Evolutionary conservation across 1,284 basidiomycete genomes (phyloP).

Genomic region (Takashimella tepidaria): DNA sequence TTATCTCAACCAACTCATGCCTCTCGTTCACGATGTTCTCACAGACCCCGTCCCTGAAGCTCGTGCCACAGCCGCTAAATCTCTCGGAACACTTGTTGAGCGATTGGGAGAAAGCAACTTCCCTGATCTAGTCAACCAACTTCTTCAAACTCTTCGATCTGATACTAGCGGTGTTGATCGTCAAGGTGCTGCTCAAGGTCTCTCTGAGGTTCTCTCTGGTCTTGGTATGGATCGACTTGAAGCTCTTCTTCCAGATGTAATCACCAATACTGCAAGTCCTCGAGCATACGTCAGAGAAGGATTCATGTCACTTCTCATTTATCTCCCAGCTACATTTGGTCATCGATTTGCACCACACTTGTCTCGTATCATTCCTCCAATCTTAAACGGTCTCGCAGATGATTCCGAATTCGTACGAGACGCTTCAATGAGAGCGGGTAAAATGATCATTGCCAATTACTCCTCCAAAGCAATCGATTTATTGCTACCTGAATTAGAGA

Average conservation of each 20-base stretch:
- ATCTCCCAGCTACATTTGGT: constrained; percentile 93
- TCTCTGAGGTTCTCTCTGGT: constrained; percentile 91
- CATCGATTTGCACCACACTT: constrained; percentile 90
- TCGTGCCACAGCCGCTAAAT: constrained; percentile 92
- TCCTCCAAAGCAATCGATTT: constrained; percentile 88
- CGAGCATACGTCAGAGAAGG: constrained; percentile 92
- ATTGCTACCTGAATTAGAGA: constrained; percentile 88
- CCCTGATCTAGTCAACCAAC: constrained; percentile 87
- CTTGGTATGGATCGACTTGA: constrained; percentile 97
- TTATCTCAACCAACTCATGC: constrained; percentile 80
- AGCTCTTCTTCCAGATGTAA: constrained; percentile 87
- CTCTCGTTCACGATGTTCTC: constrained; percentile 85
- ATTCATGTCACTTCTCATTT: constrained; percentile 96
- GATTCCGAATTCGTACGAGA: constrained; percentile 90
- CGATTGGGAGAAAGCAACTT: constrained; percentile 92
- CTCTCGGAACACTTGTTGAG: constrained; percentile 94
- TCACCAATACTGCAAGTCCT: constrained; percentile 83
- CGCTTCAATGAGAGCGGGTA: constrained; percentile 96
- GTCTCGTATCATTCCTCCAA: constrained; percentile 88
- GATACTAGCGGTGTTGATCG: constrained; percentile 94
- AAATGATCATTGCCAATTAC: constrained; percentile 98
- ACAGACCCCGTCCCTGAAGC: constrained; percentile 96
- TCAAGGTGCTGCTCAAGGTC: constrained; percentile 92
- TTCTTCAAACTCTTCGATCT: constrained; percentile 83
- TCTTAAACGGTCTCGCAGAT: constrained; percentile 88